Conservation (phyloP, 768 basidiomycete genomes). For the Kwoniella botswanensis region DNA sequence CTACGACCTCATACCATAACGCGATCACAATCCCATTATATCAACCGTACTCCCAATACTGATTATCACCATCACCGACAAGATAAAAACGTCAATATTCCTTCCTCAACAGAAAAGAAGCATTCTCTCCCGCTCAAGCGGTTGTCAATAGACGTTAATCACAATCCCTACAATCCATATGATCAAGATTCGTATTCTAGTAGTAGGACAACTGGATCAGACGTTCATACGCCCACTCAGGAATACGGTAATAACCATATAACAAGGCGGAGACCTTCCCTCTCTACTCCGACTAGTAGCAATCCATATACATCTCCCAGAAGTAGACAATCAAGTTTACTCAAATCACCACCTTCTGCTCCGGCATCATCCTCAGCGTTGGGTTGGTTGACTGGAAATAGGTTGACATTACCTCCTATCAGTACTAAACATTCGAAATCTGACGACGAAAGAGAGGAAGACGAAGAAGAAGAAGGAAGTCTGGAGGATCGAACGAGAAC, state of each 20-base stretch:
- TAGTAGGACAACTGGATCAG: conserved; percentile 13
- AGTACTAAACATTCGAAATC: conserved; percentile 17
- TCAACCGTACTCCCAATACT: background rate
- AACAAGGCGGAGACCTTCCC: conserved; percentile 10
- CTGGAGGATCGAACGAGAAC: background rate
- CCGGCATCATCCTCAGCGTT: conserved; percentile 15
- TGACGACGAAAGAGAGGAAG: conserved; percentile 35
- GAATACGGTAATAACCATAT: conserved; percentile 18
- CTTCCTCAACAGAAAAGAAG: background rate
- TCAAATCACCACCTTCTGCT: conserved; percentile 4
- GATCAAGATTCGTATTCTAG: background rate
- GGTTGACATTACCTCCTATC: conserved; percentile 17
- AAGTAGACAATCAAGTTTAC: conserved; percentile 12
- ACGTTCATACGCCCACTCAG: conserved; percentile 23
- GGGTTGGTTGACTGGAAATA: conserved; percentile 21
- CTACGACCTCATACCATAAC: background rate
- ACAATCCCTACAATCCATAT: background rate
- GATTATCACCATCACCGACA: background rate
- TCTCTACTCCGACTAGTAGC: background rate
- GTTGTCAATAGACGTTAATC: conserved; percentile 21
- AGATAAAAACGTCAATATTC: conserved; percentile 15
- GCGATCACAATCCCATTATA: conserved; percentile 10
- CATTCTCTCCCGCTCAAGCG: conserved; percentile 17
- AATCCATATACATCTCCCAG: conserved; percentile 11
- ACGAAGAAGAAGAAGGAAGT: conserved; percentile 5